phyloP scores from a whole-genome alignment of 106 monocot genomes.

The Dactylorhiza incarnata region DNA sequence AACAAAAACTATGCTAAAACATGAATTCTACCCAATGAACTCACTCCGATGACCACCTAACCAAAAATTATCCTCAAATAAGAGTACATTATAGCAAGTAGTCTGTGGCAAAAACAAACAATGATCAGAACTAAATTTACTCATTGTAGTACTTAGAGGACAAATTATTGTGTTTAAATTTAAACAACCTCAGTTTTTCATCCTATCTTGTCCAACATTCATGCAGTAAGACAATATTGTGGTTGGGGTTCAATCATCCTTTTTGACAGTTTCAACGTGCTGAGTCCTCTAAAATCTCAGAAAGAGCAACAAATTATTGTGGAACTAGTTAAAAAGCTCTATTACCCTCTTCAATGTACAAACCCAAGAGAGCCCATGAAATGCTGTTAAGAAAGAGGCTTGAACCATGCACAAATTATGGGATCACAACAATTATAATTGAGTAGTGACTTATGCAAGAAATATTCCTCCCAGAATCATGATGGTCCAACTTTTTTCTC shows the following conservation, averaged over 20 bases:
- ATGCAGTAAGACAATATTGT: neutral
- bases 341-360: neutral
- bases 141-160: too few species aligned
- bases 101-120: too few species aligned
- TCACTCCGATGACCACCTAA: neutral
- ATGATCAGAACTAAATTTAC: too few species aligned
- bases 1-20: neutral
- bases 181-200: neutral
- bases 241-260: neutral
- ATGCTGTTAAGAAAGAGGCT: neutral
- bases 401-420: neutral
- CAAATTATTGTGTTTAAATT: too few species aligned
- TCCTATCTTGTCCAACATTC: neutral
- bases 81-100: too few species aligned
- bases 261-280: neutral
- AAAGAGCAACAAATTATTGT: neutral
- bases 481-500: neutral
- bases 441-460: neutral
- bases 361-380: neutral
- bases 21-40: neutral
- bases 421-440: neutral
- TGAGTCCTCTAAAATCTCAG: neutral
- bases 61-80: neutral
- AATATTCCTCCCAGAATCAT: neutral
- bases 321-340: neutral